phyloP scores from a whole-genome alignment of 2,329 filamentous ascomycete genomes.

The Periglandula ipomoeae region DNA sequence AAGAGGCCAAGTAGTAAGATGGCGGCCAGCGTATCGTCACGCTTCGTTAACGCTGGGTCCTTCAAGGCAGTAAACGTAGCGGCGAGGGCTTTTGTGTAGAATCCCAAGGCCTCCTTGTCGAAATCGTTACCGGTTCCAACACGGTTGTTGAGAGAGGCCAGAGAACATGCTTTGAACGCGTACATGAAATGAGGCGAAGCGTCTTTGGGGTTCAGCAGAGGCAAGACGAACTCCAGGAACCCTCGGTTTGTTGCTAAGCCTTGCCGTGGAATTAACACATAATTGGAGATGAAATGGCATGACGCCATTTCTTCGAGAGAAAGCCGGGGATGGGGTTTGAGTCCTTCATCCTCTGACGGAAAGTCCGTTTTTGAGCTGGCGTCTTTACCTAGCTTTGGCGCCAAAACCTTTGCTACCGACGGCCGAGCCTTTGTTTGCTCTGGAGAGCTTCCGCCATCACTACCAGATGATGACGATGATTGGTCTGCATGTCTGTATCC shows the following conservation, averaged over 20 bases:
- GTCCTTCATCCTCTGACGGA: conserved; percentile 10
- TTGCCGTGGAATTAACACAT: conserved; percentile 42
- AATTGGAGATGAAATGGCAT: conserved; percentile 52
- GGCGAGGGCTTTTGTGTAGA: conserved; percentile 45
- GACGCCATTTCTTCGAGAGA: conserved; percentile 44
- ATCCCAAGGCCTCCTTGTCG: conserved; percentile 30
- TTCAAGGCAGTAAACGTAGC: conserved; percentile 42
- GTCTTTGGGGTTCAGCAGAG: conserved; percentile 36
- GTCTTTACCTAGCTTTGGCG: conserved; percentile 41
- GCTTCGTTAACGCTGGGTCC: conserved; percentile 35
- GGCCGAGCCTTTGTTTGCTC: conserved; percentile 39
- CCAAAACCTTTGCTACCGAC: conserved; percentile 54
- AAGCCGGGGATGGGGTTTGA: conserved; percentile 26
- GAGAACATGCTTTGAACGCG: conserved; percentile 49
- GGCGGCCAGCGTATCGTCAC: conserved; percentile 47
- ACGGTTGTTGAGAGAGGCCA: conserved; percentile 47
- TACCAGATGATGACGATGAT: conserved; percentile 21
- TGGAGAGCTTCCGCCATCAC: conserved; percentile 36
- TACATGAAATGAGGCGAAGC: conserved; percentile 37
- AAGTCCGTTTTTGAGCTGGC: conserved; percentile 19
- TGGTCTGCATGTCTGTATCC: conserved; percentile 62
- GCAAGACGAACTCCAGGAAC: conserved; percentile 49
- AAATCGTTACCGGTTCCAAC: conserved; percentile 23
- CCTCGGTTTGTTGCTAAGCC: conserved; percentile 34
- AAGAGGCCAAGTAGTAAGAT: conserved; percentile 51